Base-by-base conservation (phyloP, 1,284 basidiomycete species). In the Xerocomus amazonicus region DNA sequence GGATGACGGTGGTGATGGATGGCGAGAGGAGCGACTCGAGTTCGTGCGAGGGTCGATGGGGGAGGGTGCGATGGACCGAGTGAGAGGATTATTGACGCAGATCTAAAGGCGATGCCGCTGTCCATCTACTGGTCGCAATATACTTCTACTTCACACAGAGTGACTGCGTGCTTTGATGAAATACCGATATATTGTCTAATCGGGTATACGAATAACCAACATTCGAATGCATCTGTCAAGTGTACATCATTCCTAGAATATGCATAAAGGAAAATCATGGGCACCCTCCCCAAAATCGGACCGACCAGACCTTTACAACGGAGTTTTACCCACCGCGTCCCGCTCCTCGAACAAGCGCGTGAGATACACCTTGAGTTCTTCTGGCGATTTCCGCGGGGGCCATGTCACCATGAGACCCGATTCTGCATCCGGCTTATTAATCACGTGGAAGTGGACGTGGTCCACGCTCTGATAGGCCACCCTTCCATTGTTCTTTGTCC, bases 361-460 rank as follows among this genome's bases (percentile, higher is more conserved):
- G 38, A 77, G 77, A 26, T 81, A 60, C 55, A 70, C 72, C 55
- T 75, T 66, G 39, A 90, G 67, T 29, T 88, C 84, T 13, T 83
- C 83, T 62, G 72, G 59, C 28, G 75, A 53, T 56, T 71, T 52
- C 60, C 74, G 65, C 2, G 70, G 57, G 4, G 89, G 90, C 90
- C 91, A 94, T 6, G 79, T 81, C 42, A 96, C 70, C 19, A 81
- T 79, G 39, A 96, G 77, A 8, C 88, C 93, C 58, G 47, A 37
- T 0, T 87, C 76, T 32, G 79, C 68, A 17, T 81, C 52, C 3
- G 88, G 90, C 71, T 97, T 97, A 7, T 92, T 90, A 50, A 97
- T 94, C 52, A 96, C 76, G 70, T 92, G 87, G 73, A 94, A 92
- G 66, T 95, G 92, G 7, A 93, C 90, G 63, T 95, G 92, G 51